Evolutionary conservation across 2,329 filamentous ascomycete species (phyloP).

Genomic region (Pseudovirgaria hyperparasitica): DNA sequence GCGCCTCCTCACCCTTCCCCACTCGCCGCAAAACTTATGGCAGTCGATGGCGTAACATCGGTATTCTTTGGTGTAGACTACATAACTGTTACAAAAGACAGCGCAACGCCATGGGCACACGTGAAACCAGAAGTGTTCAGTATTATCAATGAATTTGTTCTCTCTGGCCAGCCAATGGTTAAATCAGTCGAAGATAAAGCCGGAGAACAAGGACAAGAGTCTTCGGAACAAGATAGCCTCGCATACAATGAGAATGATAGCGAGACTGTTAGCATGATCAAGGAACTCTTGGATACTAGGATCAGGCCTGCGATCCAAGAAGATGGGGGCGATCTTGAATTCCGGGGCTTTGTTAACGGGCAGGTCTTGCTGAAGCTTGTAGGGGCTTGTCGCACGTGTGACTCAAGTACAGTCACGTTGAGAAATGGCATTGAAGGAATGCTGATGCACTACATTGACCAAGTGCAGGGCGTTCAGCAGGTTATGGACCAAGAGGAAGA

Average conservation of each 20-base stretch:
- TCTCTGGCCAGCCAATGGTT: conserved; percentile 70
- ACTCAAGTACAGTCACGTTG: conserved; percentile 89
- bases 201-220: conserved; percentile 36
- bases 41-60: conserved; percentile 84
- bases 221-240: conserved; percentile 52
- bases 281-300: conserved; percentile 88
- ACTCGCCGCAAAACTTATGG: conserved; percentile 79
- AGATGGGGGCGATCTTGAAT: conserved; percentile 95
- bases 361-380: conserved; percentile 77
- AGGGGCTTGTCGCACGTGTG: conserved; percentile 89
- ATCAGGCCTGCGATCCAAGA: conserved; percentile 95
- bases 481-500: conserved; percentile 88
- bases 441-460: conserved; percentile 88
- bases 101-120: conserved; percentile 83
- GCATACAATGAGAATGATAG: conserved; percentile 81
- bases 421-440: conserved; percentile 98
- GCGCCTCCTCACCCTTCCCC: conserved; percentile 82
- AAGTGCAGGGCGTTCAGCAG: conserved; percentile 85
- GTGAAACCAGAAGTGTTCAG: conserved; percentile 93
- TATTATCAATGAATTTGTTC: conserved; percentile 85
- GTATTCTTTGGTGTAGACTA: conserved; percentile 94
- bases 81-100: conserved; percentile 89
- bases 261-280: conserved; percentile 96
- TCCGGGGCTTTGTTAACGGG: conserved; percentile 76
- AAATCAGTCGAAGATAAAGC: conserved; percentile 51